phyloP scores from a whole-genome alignment of 164 flowering plant genomes.

The Tinospora cordifolia region DNA sequence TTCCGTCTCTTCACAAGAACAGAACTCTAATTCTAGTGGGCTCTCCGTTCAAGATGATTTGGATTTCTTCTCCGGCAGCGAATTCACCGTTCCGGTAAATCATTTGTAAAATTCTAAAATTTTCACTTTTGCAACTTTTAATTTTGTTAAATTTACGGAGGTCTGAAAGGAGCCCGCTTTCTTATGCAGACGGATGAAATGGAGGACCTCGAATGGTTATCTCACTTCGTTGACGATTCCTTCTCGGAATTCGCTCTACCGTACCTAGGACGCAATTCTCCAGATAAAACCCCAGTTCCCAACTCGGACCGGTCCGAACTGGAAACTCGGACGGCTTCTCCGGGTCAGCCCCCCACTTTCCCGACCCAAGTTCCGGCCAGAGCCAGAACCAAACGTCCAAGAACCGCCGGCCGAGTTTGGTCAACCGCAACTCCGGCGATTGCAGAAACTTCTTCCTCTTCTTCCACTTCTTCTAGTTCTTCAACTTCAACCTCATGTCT shows the following conservation, averaged over 20 bases:
- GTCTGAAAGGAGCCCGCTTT: background rate
- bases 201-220: slow-evolving; percentile 65
- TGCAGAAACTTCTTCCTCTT: slow-evolving; percentile 28
- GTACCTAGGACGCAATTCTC: slow-evolving; percentile 2
- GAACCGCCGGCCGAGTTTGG: slow-evolving; percentile 31
- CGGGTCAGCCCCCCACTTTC: slow-evolving; percentile 12
- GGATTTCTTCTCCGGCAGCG: slow-evolving; percentile 7
- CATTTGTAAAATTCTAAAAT: background rate
- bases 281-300: background rate
- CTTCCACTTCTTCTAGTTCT: background rate
- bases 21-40: slow-evolving; percentile 1
- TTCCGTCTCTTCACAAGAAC: slow-evolving; percentile 30
- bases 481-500: slow-evolving; percentile 19
- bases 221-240: slow-evolving; percentile 77
- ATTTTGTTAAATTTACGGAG: background rate
- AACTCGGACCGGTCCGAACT: slow-evolving; percentile 20
- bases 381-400: slow-evolving; percentile 49
- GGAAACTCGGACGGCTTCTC: background rate
- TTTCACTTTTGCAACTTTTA: background rate
- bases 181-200: slow-evolving; percentile 50
- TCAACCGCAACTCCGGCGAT: slow-evolving; percentile 16
- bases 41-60: background rate
- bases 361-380: slow-evolving; percentile 34
- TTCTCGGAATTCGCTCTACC: slow-evolving; percentile 31
- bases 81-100: slow-evolving; percentile 51